A percentile compares a stretch with the other conserved stretches of the same genome.
Evolutionary conservation across 257 asterid genomes (phyloP).

Genomic region (Ocimum tenuiflorum): DNA sequence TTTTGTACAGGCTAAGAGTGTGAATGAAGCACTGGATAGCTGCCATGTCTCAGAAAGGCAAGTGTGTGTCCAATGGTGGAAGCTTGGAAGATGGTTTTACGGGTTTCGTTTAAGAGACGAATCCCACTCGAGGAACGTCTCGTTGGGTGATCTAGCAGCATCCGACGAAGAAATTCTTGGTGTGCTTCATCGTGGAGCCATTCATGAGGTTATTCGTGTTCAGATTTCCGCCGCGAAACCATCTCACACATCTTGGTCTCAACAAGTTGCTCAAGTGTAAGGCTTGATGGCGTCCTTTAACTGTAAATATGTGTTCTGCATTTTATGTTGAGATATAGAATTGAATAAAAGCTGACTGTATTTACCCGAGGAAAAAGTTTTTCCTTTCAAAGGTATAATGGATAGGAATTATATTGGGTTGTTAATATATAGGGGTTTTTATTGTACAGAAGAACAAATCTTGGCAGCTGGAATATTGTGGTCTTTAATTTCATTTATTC

Average conservation of each 20-base stretch:
- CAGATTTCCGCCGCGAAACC: conserved; percentile 54
- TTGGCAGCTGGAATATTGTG: background rate
- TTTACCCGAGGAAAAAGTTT: background rate
- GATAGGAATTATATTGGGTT: background rate
- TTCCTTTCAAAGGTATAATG: background rate
- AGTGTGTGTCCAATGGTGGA: conserved; percentile 83
- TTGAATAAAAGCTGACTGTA: too few relatives aligned
- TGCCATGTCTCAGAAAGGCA: conserved; percentile 50
- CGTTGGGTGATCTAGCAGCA: conserved; percentile 43
- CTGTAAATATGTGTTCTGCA: conserved; percentile 19
- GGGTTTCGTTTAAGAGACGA: conserved; percentile 72
- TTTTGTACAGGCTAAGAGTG: conserved; percentile 34
- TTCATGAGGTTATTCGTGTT: conserved; percentile 74
- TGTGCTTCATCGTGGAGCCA: conserved; percentile 72
- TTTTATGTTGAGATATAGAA: too few relatives aligned
- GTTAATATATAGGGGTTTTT: conserved; percentile 14
- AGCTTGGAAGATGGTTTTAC: conserved; percentile 72
- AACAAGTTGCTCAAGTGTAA: conserved; percentile 30
- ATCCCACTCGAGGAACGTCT: conserved; percentile 34
- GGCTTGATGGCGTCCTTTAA: too few relatives aligned
- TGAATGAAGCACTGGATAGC: conserved; percentile 39
- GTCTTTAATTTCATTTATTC: too few relatives aligned
- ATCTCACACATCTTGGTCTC: conserved; percentile 43
- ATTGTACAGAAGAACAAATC: background rate
- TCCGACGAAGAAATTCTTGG: conserved; percentile 48